These are phyloP conservation scores for Sordaria brevicollis DNA, from an alignment of 495 filamentous ascomycete genomes.

Conservation along the genomic window DNA sequence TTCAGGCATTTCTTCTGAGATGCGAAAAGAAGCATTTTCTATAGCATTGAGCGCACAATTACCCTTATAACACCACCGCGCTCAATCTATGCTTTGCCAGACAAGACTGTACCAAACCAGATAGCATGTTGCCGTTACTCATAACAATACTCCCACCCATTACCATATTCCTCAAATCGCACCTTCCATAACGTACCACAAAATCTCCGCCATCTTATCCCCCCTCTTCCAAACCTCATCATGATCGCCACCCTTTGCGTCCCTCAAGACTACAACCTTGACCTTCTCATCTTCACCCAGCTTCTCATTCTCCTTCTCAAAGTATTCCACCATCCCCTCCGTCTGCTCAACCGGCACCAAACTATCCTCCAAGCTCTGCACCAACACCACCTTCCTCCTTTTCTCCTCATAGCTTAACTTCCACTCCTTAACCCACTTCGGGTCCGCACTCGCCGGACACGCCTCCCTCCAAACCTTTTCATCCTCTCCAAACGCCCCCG, in stretches of 20 bases:
- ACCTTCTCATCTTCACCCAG: not conserved
- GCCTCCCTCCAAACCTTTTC: slow-evolving; percentile 40
- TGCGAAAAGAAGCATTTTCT: not conserved
- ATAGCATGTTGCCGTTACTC: not conserved
- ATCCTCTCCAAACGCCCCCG: slow-evolving; percentile 53
- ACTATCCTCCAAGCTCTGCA: slow-evolving; percentile 22
- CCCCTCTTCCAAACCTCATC: slow-evolving; percentile 18
- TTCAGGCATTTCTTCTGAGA: not conserved
- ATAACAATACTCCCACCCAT: not conserved
- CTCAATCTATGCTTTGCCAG: not conserved
- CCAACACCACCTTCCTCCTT: slow-evolving; percentile 17
- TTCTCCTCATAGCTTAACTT: slow-evolving; percentile 13
- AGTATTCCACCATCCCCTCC: slow-evolving; percentile 12
- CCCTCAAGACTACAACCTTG: slow-evolving; percentile 3
- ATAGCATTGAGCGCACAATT: not conserved
- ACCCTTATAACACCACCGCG: not conserved
- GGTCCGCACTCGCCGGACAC: slow-evolving; percentile 33
- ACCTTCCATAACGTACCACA: slow-evolving; percentile 4
- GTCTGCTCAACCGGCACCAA: slow-evolving; percentile 23
- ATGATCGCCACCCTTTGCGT: slow-evolving; percentile 13
- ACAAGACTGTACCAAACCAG: not conserved
- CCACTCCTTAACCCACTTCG: slow-evolving; percentile 14
- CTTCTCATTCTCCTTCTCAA: slow-evolving; percentile 2
- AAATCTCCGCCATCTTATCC: slow-evolving; percentile 10
- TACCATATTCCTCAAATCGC: not conserved